Conservation (phyloP, 2,329 filamentous ascomycete genomes). For the Aspergillus uvarum region DNA sequence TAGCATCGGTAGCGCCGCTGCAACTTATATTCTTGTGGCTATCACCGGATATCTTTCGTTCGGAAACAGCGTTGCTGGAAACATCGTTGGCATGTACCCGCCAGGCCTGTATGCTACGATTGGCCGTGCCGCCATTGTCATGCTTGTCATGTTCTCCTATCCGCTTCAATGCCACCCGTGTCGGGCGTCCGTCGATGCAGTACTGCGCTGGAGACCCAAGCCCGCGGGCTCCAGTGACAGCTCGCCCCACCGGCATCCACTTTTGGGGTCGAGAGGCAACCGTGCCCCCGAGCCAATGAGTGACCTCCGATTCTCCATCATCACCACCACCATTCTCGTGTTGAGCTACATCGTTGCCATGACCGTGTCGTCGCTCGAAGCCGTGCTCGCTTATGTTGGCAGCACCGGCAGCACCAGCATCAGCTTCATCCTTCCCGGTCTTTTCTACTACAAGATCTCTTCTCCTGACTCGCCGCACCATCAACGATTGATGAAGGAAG, state of each 20-base stretch:
- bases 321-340: slow-evolving; percentile 83
- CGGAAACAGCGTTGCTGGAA: slow-evolving; percentile 82
- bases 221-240: slow-evolving; percentile 38
- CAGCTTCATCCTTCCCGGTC: slow-evolving; percentile 89
- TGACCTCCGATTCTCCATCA: slow-evolving; percentile 81
- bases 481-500: slow-evolving; percentile 83
- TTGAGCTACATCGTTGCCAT: slow-evolving; percentile 85
- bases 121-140: slow-evolving; percentile 89
- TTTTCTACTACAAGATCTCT: slow-evolving; percentile 99
- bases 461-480: slow-evolving; percentile 83
- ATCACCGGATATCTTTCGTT: slow-evolving; percentile 96
- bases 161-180: slow-evolving; percentile 95
- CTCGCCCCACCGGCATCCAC: slow-evolving; percentile 46
- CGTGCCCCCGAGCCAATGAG: slow-evolving; percentile 66
- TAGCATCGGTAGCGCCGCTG: slow-evolving; percentile 85
- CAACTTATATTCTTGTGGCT: slow-evolving; percentile 84
- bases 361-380: slow-evolving; percentile 84
- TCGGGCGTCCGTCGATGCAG: slow-evolving; percentile 88
- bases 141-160: slow-evolving; percentile 94
- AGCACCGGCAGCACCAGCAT: slow-evolving; percentile 93
- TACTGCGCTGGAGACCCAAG: slow-evolving; percentile 82
- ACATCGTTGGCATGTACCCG: slow-evolving; percentile 89
- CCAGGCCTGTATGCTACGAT: slow-evolving; percentile 82
- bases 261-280: slow-evolving; percentile 39
- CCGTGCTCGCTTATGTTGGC: slow-evolving; percentile 91